Base-by-base conservation (phyloP, 257 asterid genomes). In the Ophiorrhiza pumila region DNA sequence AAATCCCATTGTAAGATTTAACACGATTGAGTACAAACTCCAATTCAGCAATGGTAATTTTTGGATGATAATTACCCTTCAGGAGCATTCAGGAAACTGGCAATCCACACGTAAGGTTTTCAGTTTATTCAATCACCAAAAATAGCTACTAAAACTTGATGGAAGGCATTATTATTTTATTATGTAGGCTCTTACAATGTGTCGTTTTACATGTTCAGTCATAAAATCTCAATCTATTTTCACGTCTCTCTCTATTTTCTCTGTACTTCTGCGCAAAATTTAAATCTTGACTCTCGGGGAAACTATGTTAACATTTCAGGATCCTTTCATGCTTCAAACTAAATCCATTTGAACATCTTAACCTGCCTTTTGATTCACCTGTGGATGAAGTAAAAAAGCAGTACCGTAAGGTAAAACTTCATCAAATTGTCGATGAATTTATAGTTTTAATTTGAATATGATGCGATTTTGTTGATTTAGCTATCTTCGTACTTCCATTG, bases 321-420 rank as follows among this genome's bases (percentile, higher is more conserved):
- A 92, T 95, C 77, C 98, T 95, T 79, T 91, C 99, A 4, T 92
- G 99, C 85, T 95, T 95, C 90, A 95, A 91, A 84, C 81, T 94
- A 78, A 94, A 94, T 83, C 89, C 99, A 52, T 94, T 89, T 87
- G 99, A 94, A 63, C 76, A 88, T 85, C 99, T 94, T 59, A 94
- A 94, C 77, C 78, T 95, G 73, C 86, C 99, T 64, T 87, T 95
- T 82, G 86, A 80, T 75, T 90, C 99, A 55, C 80, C 98, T 52
- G 47, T 85, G 35, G 96, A 84, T 42, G 97, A 88, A 0, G 95
- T 95, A 63, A 92, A 87, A 82, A 89, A 76, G 80, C 99, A 95
- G 76, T 95, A 95, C 46, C 99, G 98, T 64, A 95, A 92, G 98
- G 99, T 95, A 77, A 84, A 56, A 74, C 71, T 31, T 59, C 52